phyloP scores from a whole-genome alignment of 2,329 filamentous ascomycete species.

The Xylariaceae sp. region DNA sequence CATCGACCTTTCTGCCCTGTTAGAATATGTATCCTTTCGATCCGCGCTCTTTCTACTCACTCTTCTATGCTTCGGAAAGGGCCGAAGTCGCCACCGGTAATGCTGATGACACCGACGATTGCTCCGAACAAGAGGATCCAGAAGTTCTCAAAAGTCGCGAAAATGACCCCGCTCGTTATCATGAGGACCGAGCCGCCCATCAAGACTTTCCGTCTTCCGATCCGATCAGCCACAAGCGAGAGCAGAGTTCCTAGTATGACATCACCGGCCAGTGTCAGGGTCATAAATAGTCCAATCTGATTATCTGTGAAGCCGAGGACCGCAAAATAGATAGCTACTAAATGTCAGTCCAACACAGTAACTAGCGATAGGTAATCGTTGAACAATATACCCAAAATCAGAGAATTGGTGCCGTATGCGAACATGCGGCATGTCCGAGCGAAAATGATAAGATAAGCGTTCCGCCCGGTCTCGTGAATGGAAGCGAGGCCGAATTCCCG shows the following conservation, averaged over 20 bases:
- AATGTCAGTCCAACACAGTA: background rate
- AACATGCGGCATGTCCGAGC: slow-evolving; percentile 54
- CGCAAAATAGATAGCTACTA: slow-evolving; percentile 51
- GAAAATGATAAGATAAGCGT: slow-evolving; percentile 53
- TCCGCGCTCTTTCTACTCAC: slow-evolving; percentile 18
- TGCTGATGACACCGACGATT: slow-evolving; percentile 58
- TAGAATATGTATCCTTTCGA: slow-evolving; percentile 1
- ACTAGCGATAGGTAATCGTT: background rate
- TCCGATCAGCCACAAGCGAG: slow-evolving; percentile 54
- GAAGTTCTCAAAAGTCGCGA: slow-evolving; percentile 52
- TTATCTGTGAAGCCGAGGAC: slow-evolving; percentile 52
- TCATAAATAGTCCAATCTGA: slow-evolving; percentile 62
- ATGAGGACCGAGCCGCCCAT: slow-evolving; percentile 52
- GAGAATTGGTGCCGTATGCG: slow-evolving; percentile 58
- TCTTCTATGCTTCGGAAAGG: slow-evolving; percentile 66
- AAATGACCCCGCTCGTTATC: slow-evolving; percentile 51
- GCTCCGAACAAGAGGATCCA: slow-evolving; percentile 57
- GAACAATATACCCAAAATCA: slow-evolving; percentile 46
- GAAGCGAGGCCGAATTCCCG: slow-evolving; percentile 47
- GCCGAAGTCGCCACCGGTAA: slow-evolving; percentile 62
- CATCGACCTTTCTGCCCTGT: slow-evolving; percentile 38
- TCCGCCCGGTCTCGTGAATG: slow-evolving; percentile 41
- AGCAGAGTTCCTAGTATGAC: slow-evolving; percentile 54
- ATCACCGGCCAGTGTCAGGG: slow-evolving; percentile 57
- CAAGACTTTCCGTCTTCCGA: slow-evolving; percentile 54